Conservation (phyloP, 768 basidiomycete genomes). For the Nevesoporus exiguus region DNA sequence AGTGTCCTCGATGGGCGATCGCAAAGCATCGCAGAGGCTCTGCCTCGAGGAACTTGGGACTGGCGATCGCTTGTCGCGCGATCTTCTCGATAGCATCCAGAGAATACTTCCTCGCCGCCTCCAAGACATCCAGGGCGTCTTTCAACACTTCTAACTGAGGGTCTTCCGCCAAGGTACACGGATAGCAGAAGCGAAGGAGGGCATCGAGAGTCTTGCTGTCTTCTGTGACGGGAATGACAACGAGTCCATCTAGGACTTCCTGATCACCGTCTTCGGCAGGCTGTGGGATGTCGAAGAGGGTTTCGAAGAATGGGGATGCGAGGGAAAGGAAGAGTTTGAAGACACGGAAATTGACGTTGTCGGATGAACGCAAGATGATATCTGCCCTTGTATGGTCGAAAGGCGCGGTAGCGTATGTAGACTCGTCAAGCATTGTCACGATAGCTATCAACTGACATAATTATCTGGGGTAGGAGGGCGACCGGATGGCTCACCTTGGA, state of each 20-base stretch:
- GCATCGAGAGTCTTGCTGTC: neutral
- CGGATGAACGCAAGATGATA: neutral
- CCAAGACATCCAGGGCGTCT: neutral
- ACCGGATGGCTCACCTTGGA: too few species aligned
- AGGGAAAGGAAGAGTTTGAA: neutral
- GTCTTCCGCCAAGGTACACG: neutral
- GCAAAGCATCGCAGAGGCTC: neutral
- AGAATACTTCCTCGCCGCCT: neutral
- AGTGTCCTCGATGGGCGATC: neutral
- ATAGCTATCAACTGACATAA: neutral
- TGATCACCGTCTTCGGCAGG: conserved; percentile 3
- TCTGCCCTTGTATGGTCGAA: neutral
- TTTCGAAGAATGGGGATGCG: neutral
- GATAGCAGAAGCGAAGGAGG: neutral
- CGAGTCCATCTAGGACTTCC: neutral
- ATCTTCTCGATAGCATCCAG: neutral
- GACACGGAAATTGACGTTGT: neutral
- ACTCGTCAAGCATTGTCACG: neutral
- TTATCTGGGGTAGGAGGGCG: neutral
- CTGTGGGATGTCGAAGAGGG: conserved; percentile 27
- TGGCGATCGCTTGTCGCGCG: neutral
- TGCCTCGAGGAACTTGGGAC: neutral
- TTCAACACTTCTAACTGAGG: neutral
- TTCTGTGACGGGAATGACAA: neutral
- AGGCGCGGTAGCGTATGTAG: neutral